Base-by-base conservation (phyloP, 805 yeast genomes). In the Ogataea ganodermae region DNA sequence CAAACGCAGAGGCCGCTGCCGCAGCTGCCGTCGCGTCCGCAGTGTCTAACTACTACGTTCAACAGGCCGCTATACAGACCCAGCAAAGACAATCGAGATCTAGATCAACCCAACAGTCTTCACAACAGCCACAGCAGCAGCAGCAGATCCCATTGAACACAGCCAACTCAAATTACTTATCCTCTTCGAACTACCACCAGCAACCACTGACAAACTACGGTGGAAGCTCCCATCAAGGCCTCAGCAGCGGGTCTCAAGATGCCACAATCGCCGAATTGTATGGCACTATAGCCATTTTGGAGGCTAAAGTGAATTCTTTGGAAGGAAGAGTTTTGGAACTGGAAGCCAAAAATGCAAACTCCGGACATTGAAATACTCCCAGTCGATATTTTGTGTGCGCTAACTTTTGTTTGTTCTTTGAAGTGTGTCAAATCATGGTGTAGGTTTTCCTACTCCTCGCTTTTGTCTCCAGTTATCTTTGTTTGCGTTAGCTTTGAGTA, bases 11-110 rank as follows among this genome's bases (percentile, higher is more conserved):
- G 31, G 57, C 50, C 1, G 53, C 57, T 2, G 55, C 53, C 7
- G 58, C 59, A 4, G 56, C 56, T 18, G 58, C 60, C 2, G 57
- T 51, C 16, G 58, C 55, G 3, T 51, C 58, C 4, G 57, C 55
- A 6, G 55, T 48, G 20, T 54, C 52, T 7, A 49, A 53, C 31
- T 52, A 53, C 41, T 53, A 48, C 41, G 54, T 48, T 16, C 57
- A 53, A 26, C 55, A 48, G 46, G 51, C 51, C 3, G 55, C 48
- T 9, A 48, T 50, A 31, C 55, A 53, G 40, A 49, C 53, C 7
- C 56, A 52, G 30, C 56, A 49, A 37, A 46, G 53, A 49, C 56
- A 53, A 42, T 49, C 51, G 4, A 51, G 50, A 41, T 48, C 57
- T 9, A 47, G 55, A 33, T 48, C 57, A 5, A 48, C 55, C 3